These are phyloP conservation scores for Talaromyces sp. DNA, from an alignment of 2,329 filamentous ascomycete species.

Conservation along the genomic window DNA sequence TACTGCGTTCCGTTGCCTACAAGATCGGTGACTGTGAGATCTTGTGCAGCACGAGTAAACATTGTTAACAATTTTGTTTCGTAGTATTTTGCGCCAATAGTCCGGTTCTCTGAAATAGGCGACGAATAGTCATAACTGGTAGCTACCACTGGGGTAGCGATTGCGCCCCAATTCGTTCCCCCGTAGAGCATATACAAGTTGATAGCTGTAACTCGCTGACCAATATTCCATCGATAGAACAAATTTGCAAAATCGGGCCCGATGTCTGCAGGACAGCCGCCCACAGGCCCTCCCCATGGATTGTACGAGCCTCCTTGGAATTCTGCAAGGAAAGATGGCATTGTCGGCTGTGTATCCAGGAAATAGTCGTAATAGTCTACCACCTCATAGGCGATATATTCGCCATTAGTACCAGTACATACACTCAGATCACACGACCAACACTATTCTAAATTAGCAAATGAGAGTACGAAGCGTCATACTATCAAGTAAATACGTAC, in stretches of 20 bases:
- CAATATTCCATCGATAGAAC: conserved; percentile 61
- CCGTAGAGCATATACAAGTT: conserved; percentile 63
- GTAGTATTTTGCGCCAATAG: conserved; percentile 70
- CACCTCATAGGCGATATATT: conserved; percentile 54
- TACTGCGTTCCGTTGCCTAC: conserved; percentile 43
- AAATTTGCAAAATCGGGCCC: conserved; percentile 60
- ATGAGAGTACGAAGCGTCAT: background rate
- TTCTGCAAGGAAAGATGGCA: conserved; percentile 31
- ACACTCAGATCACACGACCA: conserved; percentile 62
- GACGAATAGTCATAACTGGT: conserved; percentile 61
- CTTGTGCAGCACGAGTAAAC: conserved; percentile 60
- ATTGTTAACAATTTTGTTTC: conserved; percentile 73
- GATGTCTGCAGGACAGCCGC: conserved; percentile 52
- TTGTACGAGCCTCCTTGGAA: conserved; percentile 70
- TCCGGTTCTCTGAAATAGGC: conserved; percentile 65
- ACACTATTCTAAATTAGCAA: conserved; percentile 37
- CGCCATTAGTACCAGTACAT: conserved; percentile 58
- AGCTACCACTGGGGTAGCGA: conserved; percentile 64
- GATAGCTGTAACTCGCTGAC: conserved; percentile 56
- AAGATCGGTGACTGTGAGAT: conserved; percentile 59
- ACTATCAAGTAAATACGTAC: background rate
- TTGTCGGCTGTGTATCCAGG: conserved; percentile 41
- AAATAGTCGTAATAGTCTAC: conserved; percentile 50
- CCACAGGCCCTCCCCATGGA: conserved; percentile 68
- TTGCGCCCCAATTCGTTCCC: conserved; percentile 69